phyloP scores from a whole-genome alignment of 805 yeast species.

The Monosporozyma servazzii region DNA sequence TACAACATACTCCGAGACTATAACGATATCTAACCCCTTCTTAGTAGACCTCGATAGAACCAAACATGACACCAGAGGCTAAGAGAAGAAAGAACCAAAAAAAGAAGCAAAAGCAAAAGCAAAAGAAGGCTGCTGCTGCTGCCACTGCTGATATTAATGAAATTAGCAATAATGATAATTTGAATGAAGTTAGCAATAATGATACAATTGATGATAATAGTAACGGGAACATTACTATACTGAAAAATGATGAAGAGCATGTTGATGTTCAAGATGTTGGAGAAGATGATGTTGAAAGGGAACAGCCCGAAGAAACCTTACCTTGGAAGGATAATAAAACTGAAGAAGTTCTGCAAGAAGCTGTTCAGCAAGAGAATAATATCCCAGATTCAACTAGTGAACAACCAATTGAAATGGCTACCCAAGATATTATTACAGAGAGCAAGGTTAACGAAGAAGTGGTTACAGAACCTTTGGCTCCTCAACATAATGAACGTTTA shows the following conservation, averaged over 20 bases:
- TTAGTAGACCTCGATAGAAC: neutral
- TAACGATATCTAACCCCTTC: neutral
- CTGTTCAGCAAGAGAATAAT: too few relatives aligned
- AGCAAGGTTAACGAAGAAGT: neutral
- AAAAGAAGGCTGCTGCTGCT: slow-evolving; percentile 16
- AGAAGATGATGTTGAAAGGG: neutral
- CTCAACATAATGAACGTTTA: neutral
- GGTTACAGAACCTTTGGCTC: neutral
- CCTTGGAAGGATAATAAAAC: neutral
- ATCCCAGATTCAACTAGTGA: neutral
- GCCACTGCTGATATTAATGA: neutral
- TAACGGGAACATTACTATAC: neutral
- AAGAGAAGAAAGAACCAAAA: slow-evolving; percentile 29
- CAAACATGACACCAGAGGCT: slow-evolving; percentile 26
- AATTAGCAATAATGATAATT: neutral
- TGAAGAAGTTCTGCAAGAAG: neutral
- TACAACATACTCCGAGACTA: too few relatives aligned
- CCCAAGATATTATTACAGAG: neutral
- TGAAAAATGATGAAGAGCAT: neutral
- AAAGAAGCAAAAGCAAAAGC: slow-evolving; percentile 28
- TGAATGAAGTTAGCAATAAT: too few relatives aligned
- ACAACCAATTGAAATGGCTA: neutral
- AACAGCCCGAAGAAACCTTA: neutral
- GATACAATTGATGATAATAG: too few relatives aligned
- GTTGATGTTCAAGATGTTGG: neutral